Percentiles rank a stretch among this genome's conserved stretches.
Conservation (phyloP, 352 stramenopile genomes). For the Thalassiosira livingstoniorum region DNA sequence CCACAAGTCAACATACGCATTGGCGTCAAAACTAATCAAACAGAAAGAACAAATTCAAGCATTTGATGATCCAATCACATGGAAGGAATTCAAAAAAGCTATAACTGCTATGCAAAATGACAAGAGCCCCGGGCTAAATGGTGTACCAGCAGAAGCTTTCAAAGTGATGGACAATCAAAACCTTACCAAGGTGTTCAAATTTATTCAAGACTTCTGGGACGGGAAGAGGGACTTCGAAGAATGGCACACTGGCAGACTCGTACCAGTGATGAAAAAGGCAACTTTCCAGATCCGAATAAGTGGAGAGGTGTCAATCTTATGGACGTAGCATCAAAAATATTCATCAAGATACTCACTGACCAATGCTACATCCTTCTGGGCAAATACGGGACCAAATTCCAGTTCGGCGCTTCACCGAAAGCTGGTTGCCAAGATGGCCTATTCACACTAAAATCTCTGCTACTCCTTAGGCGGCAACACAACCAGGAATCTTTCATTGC, state of each 20-base stretch:
- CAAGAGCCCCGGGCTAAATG: not conserved
- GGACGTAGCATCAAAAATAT: conserved; percentile 23
- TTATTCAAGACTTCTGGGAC: not conserved
- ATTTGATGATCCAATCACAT: not conserved
- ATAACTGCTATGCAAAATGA: conserved; percentile 4
- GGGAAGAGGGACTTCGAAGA: not conserved
- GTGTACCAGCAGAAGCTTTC: not conserved
- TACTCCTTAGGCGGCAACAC: conserved; percentile 8
- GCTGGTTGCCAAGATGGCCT: conserved; percentile 20
- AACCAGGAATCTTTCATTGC: conserved; percentile 8
- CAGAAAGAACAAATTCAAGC: not conserved
- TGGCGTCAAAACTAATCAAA: not conserved
- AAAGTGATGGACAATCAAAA: conserved; percentile 10
- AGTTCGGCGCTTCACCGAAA: conserved; percentile 8
- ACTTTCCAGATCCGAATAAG: too few species aligned
- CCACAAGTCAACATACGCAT: not conserved
- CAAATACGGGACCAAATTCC: conserved; percentile 15
- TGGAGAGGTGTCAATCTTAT: conserved; percentile 25
- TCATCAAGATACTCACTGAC: conserved; percentile 8
- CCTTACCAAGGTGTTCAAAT: not conserved
- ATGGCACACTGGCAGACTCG: not conserved
- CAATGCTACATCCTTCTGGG: conserved; percentile 16
- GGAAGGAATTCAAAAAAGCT: conserved; percentile 14
- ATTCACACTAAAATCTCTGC: conserved; percentile 5
- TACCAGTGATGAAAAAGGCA: not conserved